These are phyloP conservation scores for Allantophomopsis lycopodina DNA, from an alignment of 2,329 filamentous ascomycete genomes.

Conservation along the genomic window DNA sequence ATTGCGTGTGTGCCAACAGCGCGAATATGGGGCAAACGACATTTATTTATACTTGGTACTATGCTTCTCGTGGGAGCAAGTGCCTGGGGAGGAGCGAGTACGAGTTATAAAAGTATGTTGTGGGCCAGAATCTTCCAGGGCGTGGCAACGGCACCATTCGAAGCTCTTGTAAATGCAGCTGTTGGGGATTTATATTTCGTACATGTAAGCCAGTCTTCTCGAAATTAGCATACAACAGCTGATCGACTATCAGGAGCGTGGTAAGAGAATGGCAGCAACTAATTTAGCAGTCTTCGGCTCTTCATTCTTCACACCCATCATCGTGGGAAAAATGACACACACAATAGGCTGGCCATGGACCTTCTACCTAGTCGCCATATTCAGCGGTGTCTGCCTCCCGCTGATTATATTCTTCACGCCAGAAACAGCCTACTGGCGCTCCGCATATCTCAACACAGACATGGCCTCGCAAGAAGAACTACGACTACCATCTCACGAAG, in stretches of 20 bases:
- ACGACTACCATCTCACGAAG: neutral
- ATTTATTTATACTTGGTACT: slow-evolving; percentile 70
- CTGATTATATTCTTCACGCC: slow-evolving; percentile 68
- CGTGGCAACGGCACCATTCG: slow-evolving; percentile 75
- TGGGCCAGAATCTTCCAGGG: slow-evolving; percentile 78
- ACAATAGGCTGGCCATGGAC: slow-evolving; percentile 73
- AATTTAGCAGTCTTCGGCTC: slow-evolving; percentile 60
- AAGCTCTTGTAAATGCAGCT: slow-evolving; percentile 76
- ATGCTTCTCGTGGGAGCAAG: slow-evolving; percentile 60
- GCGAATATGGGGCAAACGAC: slow-evolving; percentile 84
- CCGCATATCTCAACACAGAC: slow-evolving; percentile 56
- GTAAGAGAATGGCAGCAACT: slow-evolving; percentile 73
- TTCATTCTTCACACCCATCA: slow-evolving; percentile 70
- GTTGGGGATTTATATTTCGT: slow-evolving; percentile 88
- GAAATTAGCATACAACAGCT: neutral
- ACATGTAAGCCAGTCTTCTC: slow-evolving; percentile 39
- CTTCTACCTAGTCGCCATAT: slow-evolving; percentile 81
- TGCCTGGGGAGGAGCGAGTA: slow-evolving; percentile 58
- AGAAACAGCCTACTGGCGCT: slow-evolving; percentile 67
- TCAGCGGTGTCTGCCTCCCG: slow-evolving; percentile 56
- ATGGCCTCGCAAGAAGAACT: slow-evolving; percentile 22
- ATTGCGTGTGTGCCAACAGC: slow-evolving; percentile 80
- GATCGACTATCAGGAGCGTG: slow-evolving; percentile 40
- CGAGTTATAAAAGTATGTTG: slow-evolving; percentile 58
- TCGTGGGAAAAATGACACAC: slow-evolving; percentile 75